These are phyloP conservation scores for Phytophthora lateralis DNA, from an alignment of 352 stramenopile species.

Conservation along the genomic window DNA sequence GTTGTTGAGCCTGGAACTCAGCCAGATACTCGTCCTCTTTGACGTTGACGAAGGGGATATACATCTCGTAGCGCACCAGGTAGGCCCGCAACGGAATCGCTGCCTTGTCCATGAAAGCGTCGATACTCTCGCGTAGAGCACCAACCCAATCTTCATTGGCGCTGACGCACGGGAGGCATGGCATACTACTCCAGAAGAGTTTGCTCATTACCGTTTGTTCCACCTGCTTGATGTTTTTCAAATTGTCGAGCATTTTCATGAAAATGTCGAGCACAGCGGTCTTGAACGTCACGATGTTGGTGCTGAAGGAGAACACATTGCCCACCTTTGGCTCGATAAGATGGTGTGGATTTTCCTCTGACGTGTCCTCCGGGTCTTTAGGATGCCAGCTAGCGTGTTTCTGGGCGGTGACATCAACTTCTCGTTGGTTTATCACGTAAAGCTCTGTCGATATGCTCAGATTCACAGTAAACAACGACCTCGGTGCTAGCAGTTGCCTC, in stretches of 20 bases:
- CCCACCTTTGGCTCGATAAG: constrained; percentile 52
- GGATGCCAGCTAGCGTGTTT: constrained; percentile 63
- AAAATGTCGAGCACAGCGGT: constrained; percentile 68
- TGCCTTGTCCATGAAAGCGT: constrained; percentile 62
- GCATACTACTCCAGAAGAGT: constrained; percentile 94
- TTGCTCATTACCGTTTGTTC: constrained; percentile 95
- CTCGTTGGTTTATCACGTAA: constrained; percentile 77
- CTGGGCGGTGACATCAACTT: constrained; percentile 57
- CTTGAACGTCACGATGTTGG: constrained; percentile 66
- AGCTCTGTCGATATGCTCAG: constrained; percentile 73
- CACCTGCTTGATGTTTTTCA: constrained; percentile 87
- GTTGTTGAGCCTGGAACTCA: constrained; percentile 77
- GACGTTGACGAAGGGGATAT: constrained; percentile 90
- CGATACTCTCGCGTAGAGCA: constrained; percentile 59
- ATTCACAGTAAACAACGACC: constrained; percentile 77
- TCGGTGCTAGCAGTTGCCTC: constrained; percentile 57
- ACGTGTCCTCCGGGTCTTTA: constrained; percentile 72
- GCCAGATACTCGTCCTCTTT: constrained; percentile 88
- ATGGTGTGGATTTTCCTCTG: constrained; percentile 62
- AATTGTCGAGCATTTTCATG: constrained; percentile 78
- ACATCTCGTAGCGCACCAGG: constrained; percentile 79
- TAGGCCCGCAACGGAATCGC: constrained; percentile 75
- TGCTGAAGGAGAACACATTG: constrained; percentile 72
- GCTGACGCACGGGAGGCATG: constrained; percentile 84
- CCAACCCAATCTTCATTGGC: constrained; percentile 88